Conservation (phyloP, 306 rosid genomes). For the Macrotyloma uniflorum region DNA sequence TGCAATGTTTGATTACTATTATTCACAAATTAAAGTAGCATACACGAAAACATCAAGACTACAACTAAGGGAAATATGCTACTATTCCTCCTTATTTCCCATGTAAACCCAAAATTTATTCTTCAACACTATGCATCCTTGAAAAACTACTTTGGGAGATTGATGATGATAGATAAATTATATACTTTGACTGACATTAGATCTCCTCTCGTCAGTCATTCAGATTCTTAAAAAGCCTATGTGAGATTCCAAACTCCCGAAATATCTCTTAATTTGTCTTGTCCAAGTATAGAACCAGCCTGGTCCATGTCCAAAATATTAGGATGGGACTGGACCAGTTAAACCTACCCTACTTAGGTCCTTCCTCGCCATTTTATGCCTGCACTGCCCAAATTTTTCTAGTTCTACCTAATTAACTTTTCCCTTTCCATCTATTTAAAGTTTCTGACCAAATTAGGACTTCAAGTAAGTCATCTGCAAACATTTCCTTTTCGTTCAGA, state of each 20-base stretch:
- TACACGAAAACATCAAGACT: conserved; percentile 26
- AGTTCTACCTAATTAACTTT: background rate
- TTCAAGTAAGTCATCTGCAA: background rate
- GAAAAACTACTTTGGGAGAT: background rate
- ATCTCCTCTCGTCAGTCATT: background rate
- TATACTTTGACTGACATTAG: background rate
- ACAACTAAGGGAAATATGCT: conserved; percentile 4
- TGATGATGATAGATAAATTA: background rate
- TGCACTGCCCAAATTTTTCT: background rate
- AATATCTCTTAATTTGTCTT: background rate
- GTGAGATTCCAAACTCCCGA: background rate
- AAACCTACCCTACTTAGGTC: background rate
- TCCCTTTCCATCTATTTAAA: background rate
- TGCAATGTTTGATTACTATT: conserved; percentile 3
- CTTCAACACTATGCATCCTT: background rate
- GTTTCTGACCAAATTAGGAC: background rate
- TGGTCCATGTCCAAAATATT: background rate
- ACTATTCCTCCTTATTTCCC: conserved; percentile 2
- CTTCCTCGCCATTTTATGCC: background rate
- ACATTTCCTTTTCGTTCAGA: background rate
- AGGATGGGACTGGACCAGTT: background rate
- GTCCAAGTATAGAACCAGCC: background rate
- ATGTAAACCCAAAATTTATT: background rate
- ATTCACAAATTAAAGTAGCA: conserved; percentile 22
- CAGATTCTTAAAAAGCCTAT: background rate